Base-by-base conservation (phyloP, 106 monocot species). In the Xerophyta viscosa region DNA sequence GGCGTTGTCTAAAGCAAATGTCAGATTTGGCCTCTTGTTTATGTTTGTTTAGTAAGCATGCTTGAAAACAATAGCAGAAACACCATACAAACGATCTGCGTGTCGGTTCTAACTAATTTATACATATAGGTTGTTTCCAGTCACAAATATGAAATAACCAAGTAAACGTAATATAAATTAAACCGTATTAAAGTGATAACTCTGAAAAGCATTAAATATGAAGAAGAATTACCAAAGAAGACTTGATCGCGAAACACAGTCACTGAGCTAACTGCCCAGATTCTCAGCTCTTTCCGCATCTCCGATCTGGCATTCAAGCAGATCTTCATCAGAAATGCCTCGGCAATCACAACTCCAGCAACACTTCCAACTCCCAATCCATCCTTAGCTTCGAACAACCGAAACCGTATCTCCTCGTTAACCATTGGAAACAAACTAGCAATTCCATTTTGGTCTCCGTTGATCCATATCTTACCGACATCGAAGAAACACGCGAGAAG, bases 211-310 rank as follows among this genome's bases (percentile, higher is more conserved):
- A n/a, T n/a, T 5, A 4, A 31, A 12, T 0, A 51, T 12, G 50
- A 26, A 30, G 9, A 43, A 51, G 43, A 0, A 43, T 72, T 79
- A 96, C 96, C 96, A 33, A 85, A 96, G 60, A 96, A 89, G 8
- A 50, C 25, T 1, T 21, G 57, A 51, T 82, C 84, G 58, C 41
- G 59, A 31, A 96, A 85, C 3, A 69, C 88, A 14, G 88, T 77
- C 0, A 96, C 67, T 10, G 89, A 96, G 46, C 85, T 77, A 55
- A 96, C 84, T 5, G 77, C 75, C 84, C 81, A 96, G 39, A 69
- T 63, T 62, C 52, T 78, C 56, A 88, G 63, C 44, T 96, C 94
- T 69, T 74, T 83, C 59, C 57, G 73, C 50, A 75, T 37, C 18
- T 77, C 80, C 3, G 37, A 22, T 65, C 57, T 72, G 24, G 50